Percentiles rank a stretch among this genome's conserved stretches.
phyloP scores from a whole-genome alignment of 345 rosid species.

The Salix dunnii region DNA sequence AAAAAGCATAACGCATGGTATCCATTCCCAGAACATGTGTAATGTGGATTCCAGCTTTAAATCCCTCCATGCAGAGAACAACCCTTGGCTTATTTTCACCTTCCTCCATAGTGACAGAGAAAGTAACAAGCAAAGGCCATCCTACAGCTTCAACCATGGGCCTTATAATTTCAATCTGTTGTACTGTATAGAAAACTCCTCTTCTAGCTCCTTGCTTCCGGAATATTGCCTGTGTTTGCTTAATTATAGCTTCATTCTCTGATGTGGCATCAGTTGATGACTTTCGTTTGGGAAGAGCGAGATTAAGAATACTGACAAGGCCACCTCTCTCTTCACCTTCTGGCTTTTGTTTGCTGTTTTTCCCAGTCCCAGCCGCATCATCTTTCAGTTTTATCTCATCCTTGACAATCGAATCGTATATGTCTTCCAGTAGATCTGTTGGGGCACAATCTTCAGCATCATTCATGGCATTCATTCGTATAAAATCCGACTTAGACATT shows the following conservation, averaged over 20 bases:
- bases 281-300: constrained; percentile 75
- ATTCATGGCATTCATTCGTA: constrained; percentile 75
- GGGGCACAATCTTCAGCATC: constrained; percentile 82
- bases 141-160: constrained; percentile 99
- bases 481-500: constrained; percentile 92
- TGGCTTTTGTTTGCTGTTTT: constrained; percentile 57
- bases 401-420: constrained; percentile 88
- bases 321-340: constrained; percentile 90
- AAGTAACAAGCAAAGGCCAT: constrained; percentile 95
- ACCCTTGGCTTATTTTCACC: constrained; percentile 92
- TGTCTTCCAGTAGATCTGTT: constrained; percentile 77
- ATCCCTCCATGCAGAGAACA: constrained; percentile 95
- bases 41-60: constrained; percentile 93
- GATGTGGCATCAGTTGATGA: constrained; percentile 71
- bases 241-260: constrained; percentile 81
- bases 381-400: constrained; percentile 96
- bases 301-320: constrained; percentile 81
- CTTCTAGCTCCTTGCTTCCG: constrained; percentile 77
- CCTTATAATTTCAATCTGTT: constrained; percentile 71
- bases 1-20: constrained; percentile 97
- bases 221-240: constrained; percentile 89
- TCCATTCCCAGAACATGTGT: constrained; percentile 95
- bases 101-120: constrained; percentile 98
- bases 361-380: constrained; percentile 52
- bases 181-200: constrained; percentile 79